Evolutionary conservation across 371 early-diverging fungal species (phyloP).

Genomic region (Smittium mucronatum): DNA sequence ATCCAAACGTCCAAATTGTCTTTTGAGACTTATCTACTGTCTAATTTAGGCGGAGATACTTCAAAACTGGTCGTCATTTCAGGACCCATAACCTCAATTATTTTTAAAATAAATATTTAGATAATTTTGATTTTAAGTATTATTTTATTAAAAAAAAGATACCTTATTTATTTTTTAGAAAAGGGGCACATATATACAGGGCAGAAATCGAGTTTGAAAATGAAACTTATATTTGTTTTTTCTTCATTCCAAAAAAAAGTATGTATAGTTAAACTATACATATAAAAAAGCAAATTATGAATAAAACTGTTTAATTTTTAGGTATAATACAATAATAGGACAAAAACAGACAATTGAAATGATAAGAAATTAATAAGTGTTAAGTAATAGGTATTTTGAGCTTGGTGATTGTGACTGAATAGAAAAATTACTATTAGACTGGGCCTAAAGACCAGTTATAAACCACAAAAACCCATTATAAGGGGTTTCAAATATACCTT

Average conservation of each 20-base stretch:
- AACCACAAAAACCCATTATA: too few species aligned
- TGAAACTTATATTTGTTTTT: neutral
- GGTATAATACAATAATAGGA: neutral
- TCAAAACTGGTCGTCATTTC: neutral
- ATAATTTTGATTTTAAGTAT: neutral
- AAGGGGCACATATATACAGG: neutral
- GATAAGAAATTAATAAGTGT: neutral
- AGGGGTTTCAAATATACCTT: too few species aligned
- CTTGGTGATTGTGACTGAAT: neutral
- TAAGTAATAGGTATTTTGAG: neutral
- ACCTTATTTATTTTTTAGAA: neutral
- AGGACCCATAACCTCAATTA: neutral
- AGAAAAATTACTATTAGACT: neutral
- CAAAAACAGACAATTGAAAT: neutral
- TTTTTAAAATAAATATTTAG: neutral
- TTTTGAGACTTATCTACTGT: neutral
- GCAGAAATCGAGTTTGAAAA: neutral
- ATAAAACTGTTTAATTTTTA: neutral
- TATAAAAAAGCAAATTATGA: neutral
- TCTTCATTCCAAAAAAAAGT: neutral
- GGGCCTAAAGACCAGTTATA: too few species aligned
- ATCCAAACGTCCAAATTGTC: neutral
- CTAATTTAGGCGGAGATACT: neutral
- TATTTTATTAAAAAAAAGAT: neutral
- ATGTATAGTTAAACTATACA: neutral